phyloP scores from a whole-genome alignment of 192 early-diverging fungal genomes.

The Coemansia sp. region DNA sequence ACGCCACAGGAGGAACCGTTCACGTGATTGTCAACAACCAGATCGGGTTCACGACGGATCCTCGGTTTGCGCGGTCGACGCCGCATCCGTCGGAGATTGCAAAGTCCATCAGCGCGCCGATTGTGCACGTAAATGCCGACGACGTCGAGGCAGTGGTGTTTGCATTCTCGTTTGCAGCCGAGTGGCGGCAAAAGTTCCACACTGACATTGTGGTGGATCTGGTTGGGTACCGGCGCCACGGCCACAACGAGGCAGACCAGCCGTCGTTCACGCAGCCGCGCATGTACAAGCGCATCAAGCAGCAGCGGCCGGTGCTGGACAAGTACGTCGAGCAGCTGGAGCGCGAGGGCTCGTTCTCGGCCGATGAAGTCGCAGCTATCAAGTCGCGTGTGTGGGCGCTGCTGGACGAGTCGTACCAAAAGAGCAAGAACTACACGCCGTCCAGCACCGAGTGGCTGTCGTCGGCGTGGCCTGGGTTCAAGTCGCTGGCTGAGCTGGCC shows the following conservation, averaged over 20 bases:
- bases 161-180: constrained; percentile 90
- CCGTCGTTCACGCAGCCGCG: constrained; percentile 97
- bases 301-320: constrained; percentile 80
- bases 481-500: constrained; percentile 73
- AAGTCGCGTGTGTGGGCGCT: constrained; percentile 90
- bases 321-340: constrained; percentile 85
- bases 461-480: constrained; percentile 86
- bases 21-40: constrained; percentile 99
- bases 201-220: constrained; percentile 96
- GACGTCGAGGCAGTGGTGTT: constrained; percentile 96
- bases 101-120: constrained; percentile 94
- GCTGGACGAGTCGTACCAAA: constrained; percentile 88
- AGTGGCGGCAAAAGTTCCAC: constrained; percentile 95
- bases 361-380: constrained; percentile 79
- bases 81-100: constrained; percentile 98
- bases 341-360: constrained; percentile 79
- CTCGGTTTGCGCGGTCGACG: constrained; percentile 89
- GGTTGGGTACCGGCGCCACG: constrained; percentile 96
- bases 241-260: constrained; percentile 99
- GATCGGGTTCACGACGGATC: constrained; percentile 98
- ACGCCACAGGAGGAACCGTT: constrained; percentile 95
- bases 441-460: constrained; percentile 93
- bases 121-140: constrained; percentile 98
- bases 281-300: constrained; percentile 91
- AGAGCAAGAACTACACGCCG: constrained; percentile 87